Conservation (phyloP, 2,329 filamentous ascomycete species). For the Didymella pomorum region DNA sequence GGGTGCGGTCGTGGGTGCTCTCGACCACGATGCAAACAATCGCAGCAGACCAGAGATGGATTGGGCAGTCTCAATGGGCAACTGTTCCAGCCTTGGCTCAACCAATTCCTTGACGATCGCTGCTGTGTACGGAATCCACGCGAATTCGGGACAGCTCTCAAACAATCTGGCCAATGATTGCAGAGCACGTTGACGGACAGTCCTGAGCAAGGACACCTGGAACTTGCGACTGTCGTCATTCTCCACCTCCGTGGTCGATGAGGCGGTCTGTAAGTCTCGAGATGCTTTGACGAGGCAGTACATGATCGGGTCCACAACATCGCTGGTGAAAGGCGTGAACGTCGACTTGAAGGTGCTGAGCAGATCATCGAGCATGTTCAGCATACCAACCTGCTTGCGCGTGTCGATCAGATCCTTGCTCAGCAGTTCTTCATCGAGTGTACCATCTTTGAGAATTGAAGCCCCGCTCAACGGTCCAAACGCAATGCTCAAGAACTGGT, state of each 20-base stretch:
- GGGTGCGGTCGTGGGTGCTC: constrained; percentile 68
- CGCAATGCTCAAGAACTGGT: constrained; percentile 82
- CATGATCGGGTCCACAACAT: constrained; percentile 77
- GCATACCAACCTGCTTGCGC: constrained; percentile 86
- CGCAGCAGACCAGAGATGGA: constrained; percentile 84
- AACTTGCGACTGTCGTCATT: constrained; percentile 39
- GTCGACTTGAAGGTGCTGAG: constrained; percentile 82
- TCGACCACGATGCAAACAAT: constrained; percentile 82
- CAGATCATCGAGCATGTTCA: constrained; percentile 90
- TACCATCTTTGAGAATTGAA: constrained; percentile 62
- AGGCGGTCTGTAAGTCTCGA: constrained; percentile 44
- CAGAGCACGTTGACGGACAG: constrained; percentile 74
- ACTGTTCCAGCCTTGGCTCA: constrained; percentile 76
- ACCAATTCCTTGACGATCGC: constrained; percentile 78
- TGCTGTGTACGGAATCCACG: constrained; percentile 76
- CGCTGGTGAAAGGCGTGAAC: constrained; percentile 71
- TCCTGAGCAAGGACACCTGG: constrained; percentile 66
- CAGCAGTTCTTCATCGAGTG: constrained; percentile 56
- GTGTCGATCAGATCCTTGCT: constrained; percentile 65
- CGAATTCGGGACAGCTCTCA: constrained; percentile 71
- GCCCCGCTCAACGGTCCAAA: constrained; percentile 73
- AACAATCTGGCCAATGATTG: constrained; percentile 85
- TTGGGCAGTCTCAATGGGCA: constrained; percentile 87
- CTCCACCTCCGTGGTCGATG: constrained; percentile 44
- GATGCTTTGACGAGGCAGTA: constrained; percentile 81